Evolutionary conservation across 1,139 yeast species (phyloP).

Genomic region (Diutina mesorugosa): DNA sequence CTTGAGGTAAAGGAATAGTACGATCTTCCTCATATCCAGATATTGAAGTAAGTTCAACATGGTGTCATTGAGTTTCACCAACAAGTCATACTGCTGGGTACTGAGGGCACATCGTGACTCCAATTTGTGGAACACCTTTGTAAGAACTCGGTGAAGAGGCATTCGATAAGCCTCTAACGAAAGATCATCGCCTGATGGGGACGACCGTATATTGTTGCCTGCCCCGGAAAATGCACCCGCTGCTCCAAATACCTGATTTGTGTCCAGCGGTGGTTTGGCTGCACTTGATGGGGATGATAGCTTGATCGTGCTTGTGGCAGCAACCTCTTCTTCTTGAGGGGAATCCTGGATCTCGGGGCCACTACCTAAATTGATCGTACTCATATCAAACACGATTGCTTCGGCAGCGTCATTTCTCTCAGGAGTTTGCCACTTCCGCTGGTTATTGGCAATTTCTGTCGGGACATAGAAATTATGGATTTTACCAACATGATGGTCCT

Average conservation of each 20-base stretch:
- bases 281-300: neutral
- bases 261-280: neutral
- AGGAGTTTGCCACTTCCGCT: constrained; percentile 18
- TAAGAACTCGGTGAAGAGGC: constrained; percentile 11
- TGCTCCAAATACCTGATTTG: neutral
- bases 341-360: neutral
- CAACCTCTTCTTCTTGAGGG: neutral
- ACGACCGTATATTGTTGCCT: neutral
- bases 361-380: constrained; percentile 9
- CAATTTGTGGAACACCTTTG: constrained; percentile 23
- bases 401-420: constrained; percentile 7
- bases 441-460: constrained; percentile 23
- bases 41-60: constrained; percentile 13
- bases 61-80: constrained; percentile 20
- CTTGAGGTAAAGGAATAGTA: constrained; percentile 28
- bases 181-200: neutral
- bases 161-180: neutral
- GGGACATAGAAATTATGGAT: constrained; percentile 26
- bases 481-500: constrained; percentile 21
- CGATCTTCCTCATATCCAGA: constrained; percentile 14
- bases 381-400: constrained; percentile 24
- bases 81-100: constrained; percentile 22
- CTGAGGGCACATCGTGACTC: constrained; percentile 20
- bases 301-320: neutral
- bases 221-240: neutral